Evolutionary conservation across 352 stramenopile genomes (phyloP).

Genomic region (Phytopythium montanum): DNA sequence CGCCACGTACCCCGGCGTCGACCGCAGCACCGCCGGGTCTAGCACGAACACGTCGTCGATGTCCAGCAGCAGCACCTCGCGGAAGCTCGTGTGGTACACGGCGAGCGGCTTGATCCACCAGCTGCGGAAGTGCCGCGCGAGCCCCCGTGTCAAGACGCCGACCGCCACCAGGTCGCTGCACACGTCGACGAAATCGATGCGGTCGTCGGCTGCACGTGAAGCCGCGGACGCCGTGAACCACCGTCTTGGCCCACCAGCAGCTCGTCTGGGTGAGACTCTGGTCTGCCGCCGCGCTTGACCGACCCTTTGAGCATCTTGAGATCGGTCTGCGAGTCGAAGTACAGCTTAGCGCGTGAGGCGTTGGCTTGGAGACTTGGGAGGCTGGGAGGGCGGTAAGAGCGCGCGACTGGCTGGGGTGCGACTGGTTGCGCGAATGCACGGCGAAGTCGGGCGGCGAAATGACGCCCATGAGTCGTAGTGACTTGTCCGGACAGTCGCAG

Average conservation of each 20-base stretch:
- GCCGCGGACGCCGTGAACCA: too few species aligned
- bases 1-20: constrained; percentile 29
- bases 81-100: constrained; percentile 33
- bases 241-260: too few species aligned
- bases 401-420: too few species aligned
- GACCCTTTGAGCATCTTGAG: background rate
- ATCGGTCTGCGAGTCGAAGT: background rate
- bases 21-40: constrained; percentile 32
- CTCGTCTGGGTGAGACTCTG: constrained; percentile 10
- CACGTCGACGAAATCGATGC: constrained; percentile 36
- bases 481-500: background rate
- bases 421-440: too few species aligned
- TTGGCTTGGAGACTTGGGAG: too few species aligned
- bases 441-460: too few species aligned
- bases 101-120: constrained; percentile 46
- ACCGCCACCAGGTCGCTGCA: constrained; percentile 22
- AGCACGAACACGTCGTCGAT: constrained; percentile 49
- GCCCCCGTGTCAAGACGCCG: constrained; percentile 8
- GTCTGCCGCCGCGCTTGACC: background rate
- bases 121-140: constrained; percentile 22
- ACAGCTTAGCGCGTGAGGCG: too few species aligned
- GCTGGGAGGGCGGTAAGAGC: too few species aligned
- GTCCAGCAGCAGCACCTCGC: constrained; percentile 38
- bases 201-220: constrained; percentile 15
- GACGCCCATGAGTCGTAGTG: too few species aligned